These are phyloP conservation scores for Persicaria tinctoria DNA, from an alignment of 148 eudicot genomes.

Conservation along the genomic window DNA sequence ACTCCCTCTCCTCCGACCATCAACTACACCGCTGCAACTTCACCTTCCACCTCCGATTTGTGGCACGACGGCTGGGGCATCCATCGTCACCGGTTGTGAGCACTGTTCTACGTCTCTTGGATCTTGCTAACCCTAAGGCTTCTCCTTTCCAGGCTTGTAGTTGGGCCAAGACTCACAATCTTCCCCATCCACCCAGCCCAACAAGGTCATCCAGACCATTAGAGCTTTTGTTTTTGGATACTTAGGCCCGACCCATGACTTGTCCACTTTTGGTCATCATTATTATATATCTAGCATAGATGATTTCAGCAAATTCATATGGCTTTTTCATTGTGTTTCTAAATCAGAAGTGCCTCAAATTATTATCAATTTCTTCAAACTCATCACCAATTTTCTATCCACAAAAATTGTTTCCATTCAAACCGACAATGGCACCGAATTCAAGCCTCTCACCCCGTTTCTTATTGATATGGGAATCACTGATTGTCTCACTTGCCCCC, in stretches of 20 bases:
- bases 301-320: background rate
- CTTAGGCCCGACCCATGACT: background rate
- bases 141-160: background rate
- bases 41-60: background rate
- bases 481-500: background rate
- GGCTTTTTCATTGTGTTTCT: background rate
- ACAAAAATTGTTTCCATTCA: background rate
- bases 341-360: background rate
- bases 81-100: background rate
- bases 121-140: background rate
- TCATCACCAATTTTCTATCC: background rate
- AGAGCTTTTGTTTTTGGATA: background rate
- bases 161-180: background rate
- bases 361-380: background rate
- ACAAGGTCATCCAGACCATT: background rate
- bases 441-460: too few species aligned
- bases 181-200: background rate
- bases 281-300: background rate
- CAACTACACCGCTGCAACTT: background rate
- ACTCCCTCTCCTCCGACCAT: background rate
- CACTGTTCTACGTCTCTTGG: background rate
- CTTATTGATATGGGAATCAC: background rate
- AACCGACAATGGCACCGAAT: background rate
- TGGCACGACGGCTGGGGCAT: background rate
- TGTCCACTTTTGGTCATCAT: background rate